Base-by-base conservation (phyloP, 2,329 filamentous ascomycete species). In the Cylindrodendrum hubeiense region DNA sequence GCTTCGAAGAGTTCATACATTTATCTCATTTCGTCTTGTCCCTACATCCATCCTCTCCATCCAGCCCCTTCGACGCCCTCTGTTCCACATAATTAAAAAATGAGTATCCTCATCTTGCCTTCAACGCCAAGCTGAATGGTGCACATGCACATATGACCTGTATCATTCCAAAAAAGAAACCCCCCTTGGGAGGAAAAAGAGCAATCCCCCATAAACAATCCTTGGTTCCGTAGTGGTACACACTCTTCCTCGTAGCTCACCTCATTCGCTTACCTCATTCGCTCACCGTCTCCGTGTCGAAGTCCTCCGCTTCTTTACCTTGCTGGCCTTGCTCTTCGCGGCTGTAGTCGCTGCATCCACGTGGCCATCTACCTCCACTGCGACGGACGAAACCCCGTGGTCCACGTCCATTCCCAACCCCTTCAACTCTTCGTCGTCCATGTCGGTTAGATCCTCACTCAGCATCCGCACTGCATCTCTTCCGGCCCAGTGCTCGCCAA, bases 361-460 rank as follows among this genome's bases (percentile, higher is more conserved):
- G n/a, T 70, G 53, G 59, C 60, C 70, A 22, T 75, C 70, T 17
- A 58, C 67, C 47, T 78, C 75, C 43, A 75, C 67, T 21, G 67
- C 71, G 37, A 74, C 74, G 3, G 77, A 73, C 37, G 67, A 63
- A 24, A 77, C 75, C 28, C 71, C 71, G 39, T 86, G 82, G 68
- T 86, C 85, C 30, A 88, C 82, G 68, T 87, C 86, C 52, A 84
- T 82, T 34, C 82, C 85, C 34, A 94, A 82, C 34, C 91, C 93
- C 73, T 93, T 90, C 63, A 97, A 84, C 80, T 95, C 93, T 55
- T 97, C 94, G 69, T 98, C 95, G 73, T 97, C 95, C 77, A 98
- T 90, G 76, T 98, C 95, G 61, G 93, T 97, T 22, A 98, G 85
- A 71, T 95, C 93, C 79, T 97, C 95, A 73, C 93, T 97, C 79